Base-by-base conservation (phyloP, 331 rosid species). In the Pyrus hybrid region DNA sequence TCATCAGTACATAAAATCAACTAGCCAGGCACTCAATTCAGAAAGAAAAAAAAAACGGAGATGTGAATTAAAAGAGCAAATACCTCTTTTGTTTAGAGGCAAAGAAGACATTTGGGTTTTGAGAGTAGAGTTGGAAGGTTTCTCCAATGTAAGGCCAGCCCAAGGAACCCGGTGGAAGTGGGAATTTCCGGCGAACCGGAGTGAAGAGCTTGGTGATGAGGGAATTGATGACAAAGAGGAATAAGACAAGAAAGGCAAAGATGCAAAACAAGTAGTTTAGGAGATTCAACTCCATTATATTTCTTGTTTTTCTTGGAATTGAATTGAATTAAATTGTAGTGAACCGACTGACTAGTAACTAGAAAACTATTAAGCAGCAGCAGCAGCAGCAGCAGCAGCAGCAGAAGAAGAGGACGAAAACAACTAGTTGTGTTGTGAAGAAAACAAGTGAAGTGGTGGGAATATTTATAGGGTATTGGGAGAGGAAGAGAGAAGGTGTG, bases 121-220 rank as follows among this genome's bases (percentile, higher is more conserved):
- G 91, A 72, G 97, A 93, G 83, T 90, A 93, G 74, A 93, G 88
- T 68, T 93, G 97, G 69, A 93, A 90, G 79, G 97, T 93, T 79
- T 93, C 97, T 45, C 97, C 97, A 26, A 93, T 47, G 79, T 93
- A 90, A 62, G 97, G 96, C 86, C 82, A 90, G 5, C 97, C 96
- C 86, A 93, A 76, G 73, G 96, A 71, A 10, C 97, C 97, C 1
- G 97, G 97, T 4, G 97, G 97, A 49, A 93, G 92, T 14, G 92
- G 90, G 57, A 90, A 60, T 57, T 75, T 23, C 4, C 6, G 58
- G 72, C 57, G 88, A 76, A 4, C 8, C 18, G 64, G 72, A 21
- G 70, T 69, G 81, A 72, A 69, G 56, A 60, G 57, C 25, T 51
- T 86, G 68, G 64, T 81, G 84, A 86, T 17, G 60, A 86, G 68